phyloP scores from a whole-genome alignment of 2,329 filamentous ascomycete species.

The Trichoderma afroharzianum region DNA sequence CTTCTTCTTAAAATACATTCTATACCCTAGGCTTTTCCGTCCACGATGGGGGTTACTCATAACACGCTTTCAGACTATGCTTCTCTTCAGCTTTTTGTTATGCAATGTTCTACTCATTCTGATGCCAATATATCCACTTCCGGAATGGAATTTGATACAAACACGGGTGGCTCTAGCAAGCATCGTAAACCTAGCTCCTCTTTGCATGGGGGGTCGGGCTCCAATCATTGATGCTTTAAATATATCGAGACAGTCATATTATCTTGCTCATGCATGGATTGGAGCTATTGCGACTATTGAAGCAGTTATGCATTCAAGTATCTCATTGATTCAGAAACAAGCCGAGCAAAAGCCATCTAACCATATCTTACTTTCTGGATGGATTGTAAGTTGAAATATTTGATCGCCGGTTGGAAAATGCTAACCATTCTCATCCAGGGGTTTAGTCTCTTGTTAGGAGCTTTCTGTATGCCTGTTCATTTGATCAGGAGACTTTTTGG shows the following conservation, averaged over 20 bases:
- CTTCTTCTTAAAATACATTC: conserved; percentile 11
- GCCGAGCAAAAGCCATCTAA: not conserved
- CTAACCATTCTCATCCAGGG: not conserved
- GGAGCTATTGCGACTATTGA: not conserved
- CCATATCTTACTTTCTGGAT: not conserved
- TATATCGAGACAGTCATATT: conserved; percentile 9
- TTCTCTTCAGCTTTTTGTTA: not conserved
- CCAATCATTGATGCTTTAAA: conserved; percentile 12
- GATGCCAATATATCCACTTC: not conserved
- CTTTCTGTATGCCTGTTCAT: not conserved
- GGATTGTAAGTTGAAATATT: not conserved
- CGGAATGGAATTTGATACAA: not conserved
- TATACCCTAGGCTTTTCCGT: conserved; percentile 1
- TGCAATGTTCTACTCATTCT: conserved; percentile 8
- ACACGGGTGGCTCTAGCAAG: conserved; percentile 3
- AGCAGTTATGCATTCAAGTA: not conserved
- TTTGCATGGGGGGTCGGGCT: conserved; percentile 9
- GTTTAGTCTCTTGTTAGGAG: not conserved
- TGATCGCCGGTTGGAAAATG: not conserved
- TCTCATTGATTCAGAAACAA: not conserved
- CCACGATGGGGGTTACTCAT: not conserved
- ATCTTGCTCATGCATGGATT: not conserved
- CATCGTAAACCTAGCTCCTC: conserved; percentile 9
- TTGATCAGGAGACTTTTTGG: not conserved
- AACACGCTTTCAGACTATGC: not conserved